Percentiles rank a stretch among this genome's conserved stretches.
Conservation (phyloP, 1,139 yeast genomes). For the Diutina rugosa region DNA sequence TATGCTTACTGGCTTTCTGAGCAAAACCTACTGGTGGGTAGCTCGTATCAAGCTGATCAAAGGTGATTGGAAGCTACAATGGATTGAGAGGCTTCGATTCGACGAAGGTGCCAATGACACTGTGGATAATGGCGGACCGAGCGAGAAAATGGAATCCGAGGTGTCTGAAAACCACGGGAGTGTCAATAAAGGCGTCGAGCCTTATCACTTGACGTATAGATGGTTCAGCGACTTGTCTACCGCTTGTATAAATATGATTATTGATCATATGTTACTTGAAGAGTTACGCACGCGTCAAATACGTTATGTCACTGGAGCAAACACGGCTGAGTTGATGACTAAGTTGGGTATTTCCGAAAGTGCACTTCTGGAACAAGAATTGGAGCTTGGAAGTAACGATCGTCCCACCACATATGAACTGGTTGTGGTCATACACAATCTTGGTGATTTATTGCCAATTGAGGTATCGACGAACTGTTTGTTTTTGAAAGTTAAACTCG, state of each 20-base stretch:
- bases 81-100: slow-evolving; percentile 21
- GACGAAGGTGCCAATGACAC: slow-evolving; percentile 4
- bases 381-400: background rate
- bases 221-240: slow-evolving; percentile 38
- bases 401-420: background rate
- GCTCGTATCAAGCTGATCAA: slow-evolving; percentile 45
- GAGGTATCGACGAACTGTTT: background rate
- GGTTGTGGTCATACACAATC: slow-evolving; percentile 1
- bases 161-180: background rate
- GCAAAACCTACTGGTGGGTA: slow-evolving; percentile 48
- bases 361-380: background rate
- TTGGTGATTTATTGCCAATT: background rate
- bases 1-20: slow-evolving; percentile 29
- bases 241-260: slow-evolving; percentile 43
- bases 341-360: background rate
- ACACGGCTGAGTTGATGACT: background rate
- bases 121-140: background rate
- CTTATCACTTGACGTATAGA: slow-evolving; percentile 15
- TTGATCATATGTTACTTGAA: slow-evolving; percentile 51
- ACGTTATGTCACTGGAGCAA: background rate
- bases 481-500: background rate
- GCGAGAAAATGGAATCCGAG: background rate
- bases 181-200: background rate
- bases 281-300: slow-evolving; percentile 22
- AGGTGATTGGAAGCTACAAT: slow-evolving; percentile 54